phyloP scores from a whole-genome alignment of 1,284 basidiomycete genomes.

The Ganoderma lingzhi region DNA sequence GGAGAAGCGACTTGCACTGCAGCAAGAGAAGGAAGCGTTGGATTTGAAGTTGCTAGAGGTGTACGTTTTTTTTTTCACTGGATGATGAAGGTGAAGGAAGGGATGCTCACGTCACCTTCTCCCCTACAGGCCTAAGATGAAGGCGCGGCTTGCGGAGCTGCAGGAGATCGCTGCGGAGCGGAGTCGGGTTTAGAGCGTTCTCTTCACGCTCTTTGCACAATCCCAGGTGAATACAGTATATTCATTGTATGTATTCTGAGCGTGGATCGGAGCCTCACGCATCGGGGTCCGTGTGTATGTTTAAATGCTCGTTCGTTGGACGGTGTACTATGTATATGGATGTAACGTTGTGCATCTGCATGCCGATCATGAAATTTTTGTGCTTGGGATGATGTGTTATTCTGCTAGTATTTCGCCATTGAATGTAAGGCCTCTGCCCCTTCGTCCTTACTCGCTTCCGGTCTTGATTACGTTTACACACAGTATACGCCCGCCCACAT shows the following conservation, averaged over 20 bases:
- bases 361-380: neutral
- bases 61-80: conserved; percentile 50
- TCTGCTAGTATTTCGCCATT: neutral
- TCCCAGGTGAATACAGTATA: neutral
- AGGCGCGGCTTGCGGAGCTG: conserved; percentile 79
- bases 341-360: neutral
- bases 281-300: neutral
- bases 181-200: conserved; percentile 24
- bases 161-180: conserved; percentile 46
- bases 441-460: no score
- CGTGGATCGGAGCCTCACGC: neutral
- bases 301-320: neutral
- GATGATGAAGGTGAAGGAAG: neutral
- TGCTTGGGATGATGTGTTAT: neutral
- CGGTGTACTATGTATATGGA: neutral
- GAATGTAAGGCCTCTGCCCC: neutral
- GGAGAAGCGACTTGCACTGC: conserved; percentile 89
- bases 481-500: no score
- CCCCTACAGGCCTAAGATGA: conserved; percentile 78
- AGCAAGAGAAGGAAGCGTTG: conserved; percentile 92
- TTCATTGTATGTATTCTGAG: neutral
- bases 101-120: conserved; percentile 12
- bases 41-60: conserved; percentile 85
- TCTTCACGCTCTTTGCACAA: neutral
- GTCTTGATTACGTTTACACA: no score